phyloP scores from a whole-genome alignment of 129 eudicot species.

The Flaveria robusta region DNA sequence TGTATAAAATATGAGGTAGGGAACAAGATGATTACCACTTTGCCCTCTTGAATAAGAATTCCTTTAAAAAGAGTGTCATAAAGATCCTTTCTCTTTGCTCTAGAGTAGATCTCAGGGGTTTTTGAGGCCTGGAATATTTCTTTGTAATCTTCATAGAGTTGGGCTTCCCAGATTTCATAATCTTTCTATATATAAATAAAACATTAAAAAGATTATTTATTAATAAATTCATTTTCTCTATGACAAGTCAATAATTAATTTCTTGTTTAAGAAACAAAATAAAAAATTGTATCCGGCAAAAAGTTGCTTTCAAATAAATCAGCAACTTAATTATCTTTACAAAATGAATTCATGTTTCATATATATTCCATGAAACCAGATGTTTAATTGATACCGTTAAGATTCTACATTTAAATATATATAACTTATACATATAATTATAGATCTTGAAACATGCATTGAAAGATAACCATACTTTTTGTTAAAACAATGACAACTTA shows the following conservation, averaged over 20 bases:
- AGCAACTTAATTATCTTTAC: not conserved
- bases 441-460: not conserved
- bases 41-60: slow-evolving; percentile 1
- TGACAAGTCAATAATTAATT: not conserved
- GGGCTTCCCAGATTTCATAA: not conserved
- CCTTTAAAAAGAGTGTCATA: not conserved
- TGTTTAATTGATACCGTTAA: not conserved
- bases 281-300: not conserved
- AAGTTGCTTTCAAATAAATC: not conserved
- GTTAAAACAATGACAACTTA: not conserved
- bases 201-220: not conserved
- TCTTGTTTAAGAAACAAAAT: not conserved
- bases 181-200: not conserved
- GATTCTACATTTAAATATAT: no score
- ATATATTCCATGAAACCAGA: not conserved
- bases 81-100: slow-evolving; percentile 4
- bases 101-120: not conserved
- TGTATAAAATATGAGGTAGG: not conserved
- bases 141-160: not conserved
- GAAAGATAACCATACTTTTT: not conserved
- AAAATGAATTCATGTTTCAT: no score
- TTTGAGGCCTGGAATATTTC: not conserved
- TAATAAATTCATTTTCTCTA: not conserved
- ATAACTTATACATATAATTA: no score
- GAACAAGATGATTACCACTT: not conserved